Conservation (phyloP, 2,329 filamentous ascomycete genomes). For the Exophiala spinifera region DNA sequence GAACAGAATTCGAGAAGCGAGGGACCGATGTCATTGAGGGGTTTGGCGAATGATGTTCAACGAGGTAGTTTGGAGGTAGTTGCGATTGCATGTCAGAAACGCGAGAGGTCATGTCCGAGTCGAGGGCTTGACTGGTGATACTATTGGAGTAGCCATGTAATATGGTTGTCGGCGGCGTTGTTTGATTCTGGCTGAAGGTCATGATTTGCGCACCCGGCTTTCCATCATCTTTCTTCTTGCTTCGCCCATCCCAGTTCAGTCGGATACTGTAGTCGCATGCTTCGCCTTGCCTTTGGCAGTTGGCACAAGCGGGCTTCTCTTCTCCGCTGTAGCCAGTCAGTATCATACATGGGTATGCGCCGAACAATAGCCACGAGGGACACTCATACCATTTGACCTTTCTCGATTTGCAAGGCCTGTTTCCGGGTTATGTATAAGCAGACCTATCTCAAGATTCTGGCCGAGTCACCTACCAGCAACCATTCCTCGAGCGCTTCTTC, state of each 20-base stretch:
- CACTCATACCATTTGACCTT: slow-evolving; percentile 68
- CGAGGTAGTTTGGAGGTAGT: slow-evolving; percentile 4
- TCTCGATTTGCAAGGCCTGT: slow-evolving; percentile 73
- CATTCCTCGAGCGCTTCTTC: slow-evolving; percentile 65
- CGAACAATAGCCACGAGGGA: neutral
- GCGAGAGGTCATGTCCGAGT: slow-evolving; percentile 9
- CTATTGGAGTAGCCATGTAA: slow-evolving; percentile 19
- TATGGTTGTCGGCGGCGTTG: slow-evolving; percentile 1
- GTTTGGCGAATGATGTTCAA: slow-evolving; percentile 13
- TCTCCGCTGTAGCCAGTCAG: slow-evolving; percentile 55
- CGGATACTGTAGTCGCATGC: slow-evolving; percentile 77
- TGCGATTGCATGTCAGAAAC: slow-evolving; percentile 2
- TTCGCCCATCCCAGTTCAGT: slow-evolving; percentile 75
- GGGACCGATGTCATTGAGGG: slow-evolving; percentile 8
- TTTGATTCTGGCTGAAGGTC: slow-evolving; percentile 30
- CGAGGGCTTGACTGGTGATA: slow-evolving; percentile 4
- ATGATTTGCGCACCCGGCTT: slow-evolving; percentile 36
- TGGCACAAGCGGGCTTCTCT: slow-evolving; percentile 68
- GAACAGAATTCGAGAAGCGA: slow-evolving; percentile 8
- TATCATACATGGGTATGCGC: neutral
- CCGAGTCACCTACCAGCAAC: slow-evolving; percentile 56
- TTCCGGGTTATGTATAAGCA: slow-evolving; percentile 3
- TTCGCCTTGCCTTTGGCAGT: slow-evolving; percentile 70
- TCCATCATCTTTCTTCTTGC: slow-evolving; percentile 52
- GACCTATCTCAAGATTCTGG: slow-evolving; percentile 7